Evolutionary conservation across 2,329 filamentous ascomycete genomes (phyloP), one percentile per base, ranked within the genome.

Genomic region (Hymenoscyphus fraxineus): DNA sequence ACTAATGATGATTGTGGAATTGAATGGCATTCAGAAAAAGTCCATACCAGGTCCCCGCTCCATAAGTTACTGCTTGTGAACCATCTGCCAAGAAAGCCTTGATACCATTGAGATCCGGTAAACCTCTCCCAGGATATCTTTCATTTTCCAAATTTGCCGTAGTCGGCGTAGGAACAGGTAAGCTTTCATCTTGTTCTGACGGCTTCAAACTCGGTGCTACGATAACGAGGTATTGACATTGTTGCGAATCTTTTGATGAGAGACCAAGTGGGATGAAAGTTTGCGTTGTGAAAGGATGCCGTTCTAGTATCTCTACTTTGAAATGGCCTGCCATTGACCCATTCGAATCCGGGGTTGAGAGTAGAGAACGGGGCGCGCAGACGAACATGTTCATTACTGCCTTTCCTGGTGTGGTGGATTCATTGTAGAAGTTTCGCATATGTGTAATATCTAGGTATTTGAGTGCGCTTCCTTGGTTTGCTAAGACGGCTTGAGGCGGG

Each of bases 241-340:
- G 78, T 5, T 75, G 72, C 12, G 76, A 70, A 58, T 75, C 73
- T n/a, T 79, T 78, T 12, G 78, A 71, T 1, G 78, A 80, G 35
- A 88, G 72, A 41, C 85, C 85, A 60, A 97, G 80, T 0, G 95
- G 95, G 55, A 91, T 84, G 77, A 99, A 98, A 0, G 93, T 97
- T 79, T 99, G 95, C 1, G 91, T 91, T 1, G 95, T 98, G 78
- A 88, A 98, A 0, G 95, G 94, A 77, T 99, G 95, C 47, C 95
- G 84, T 77, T 99, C 95, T 38, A 98, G 85, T 64, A 97, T 85
- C 22, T 79, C 78, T 62, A 97, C 83, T 57, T 84, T 80, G 74
- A 97, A 91, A 3, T 83, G 66, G 1, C 71, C 69, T 51, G 67
- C 67, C 39, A 70, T 65, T 27, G 65, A 66, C 22, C 61, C 12